phyloP scores from a whole-genome alignment of 257 asterid species.

The Fraxinus americana region DNA sequence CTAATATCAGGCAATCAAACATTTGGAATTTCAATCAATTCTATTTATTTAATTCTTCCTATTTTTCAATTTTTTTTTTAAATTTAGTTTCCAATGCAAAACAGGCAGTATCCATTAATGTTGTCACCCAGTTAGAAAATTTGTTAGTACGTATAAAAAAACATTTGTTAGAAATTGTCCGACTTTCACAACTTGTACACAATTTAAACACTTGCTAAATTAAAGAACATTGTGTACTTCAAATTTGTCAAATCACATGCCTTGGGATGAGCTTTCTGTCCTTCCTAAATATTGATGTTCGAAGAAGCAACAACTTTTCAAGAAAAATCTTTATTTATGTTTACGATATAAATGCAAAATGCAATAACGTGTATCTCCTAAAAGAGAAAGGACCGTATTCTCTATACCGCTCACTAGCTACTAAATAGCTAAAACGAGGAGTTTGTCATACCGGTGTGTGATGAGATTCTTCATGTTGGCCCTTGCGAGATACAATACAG shows the following conservation, averaged over 20 bases:
- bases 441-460: too few relatives aligned
- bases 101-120: neutral
- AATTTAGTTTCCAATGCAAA: neutral
- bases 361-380: too few relatives aligned
- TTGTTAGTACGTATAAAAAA: too few relatives aligned
- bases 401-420: too few relatives aligned
- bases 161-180: neutral
- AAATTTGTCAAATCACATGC: neutral
- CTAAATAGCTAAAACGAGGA: too few relatives aligned
- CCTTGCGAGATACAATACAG: too few relatives aligned
- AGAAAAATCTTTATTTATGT: neutral
- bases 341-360: too few relatives aligned
- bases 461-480: too few relatives aligned
- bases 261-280: neutral
- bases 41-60: neutral
- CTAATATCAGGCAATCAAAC: neutral
- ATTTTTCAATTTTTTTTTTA: neutral
- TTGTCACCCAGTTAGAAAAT: neutral
- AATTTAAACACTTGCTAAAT: neutral
- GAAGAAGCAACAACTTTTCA: neutral
- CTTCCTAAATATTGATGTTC: neutral
- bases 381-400: too few relatives aligned
- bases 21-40: neutral
- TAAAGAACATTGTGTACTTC: too few relatives aligned
- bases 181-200: too few relatives aligned